phyloP scores from a whole-genome alignment of 345 rosid species.

The Hibiscus tridactylites region DNA sequence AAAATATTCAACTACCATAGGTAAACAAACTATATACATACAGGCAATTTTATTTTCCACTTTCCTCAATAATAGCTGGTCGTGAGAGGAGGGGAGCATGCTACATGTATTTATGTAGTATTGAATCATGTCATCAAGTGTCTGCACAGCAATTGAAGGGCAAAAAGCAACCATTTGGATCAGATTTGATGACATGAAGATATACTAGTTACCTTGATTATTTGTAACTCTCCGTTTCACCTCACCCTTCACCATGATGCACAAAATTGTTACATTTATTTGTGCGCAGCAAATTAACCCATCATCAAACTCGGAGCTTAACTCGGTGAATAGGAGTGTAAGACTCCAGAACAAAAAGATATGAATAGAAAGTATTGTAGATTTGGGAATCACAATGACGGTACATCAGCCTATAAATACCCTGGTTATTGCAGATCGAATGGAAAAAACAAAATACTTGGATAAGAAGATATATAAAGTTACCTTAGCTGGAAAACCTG shows the following conservation, averaged over 20 bases:
- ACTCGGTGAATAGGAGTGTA: not conserved
- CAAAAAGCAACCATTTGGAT: not conserved
- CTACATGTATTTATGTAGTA: slow-evolving; percentile 43
- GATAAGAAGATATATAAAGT: not conserved
- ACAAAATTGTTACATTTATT: not conserved
- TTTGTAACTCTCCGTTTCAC: not conserved
- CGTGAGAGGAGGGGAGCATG: slow-evolving; percentile 38
- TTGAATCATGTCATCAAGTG: slow-evolving; percentile 56
- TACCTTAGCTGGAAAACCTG: slow-evolving; percentile 63
- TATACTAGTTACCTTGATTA: slow-evolving; percentile 1
- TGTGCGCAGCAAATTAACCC: not conserved
- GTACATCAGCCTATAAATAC: not conserved
- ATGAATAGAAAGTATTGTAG: not conserved
- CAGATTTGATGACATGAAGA: not conserved
- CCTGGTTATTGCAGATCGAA: not conserved
- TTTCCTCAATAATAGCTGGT: slow-evolving; percentile 54
- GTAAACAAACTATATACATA: not conserved
- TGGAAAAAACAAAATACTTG: not conserved
- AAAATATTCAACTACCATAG: not conserved
- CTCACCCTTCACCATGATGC: not conserved
- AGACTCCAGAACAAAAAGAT: not conserved
- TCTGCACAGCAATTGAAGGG: slow-evolving; percentile 31
- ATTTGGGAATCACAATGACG: not conserved
- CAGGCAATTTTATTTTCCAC: not conserved
- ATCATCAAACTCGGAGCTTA: not conserved